A percentile compares a stretch with the other conserved stretches of the same genome.
Evolutionary conservation across 179 eudicot species (phyloP).

Genomic region (Vitellaria paradoxa): DNA sequence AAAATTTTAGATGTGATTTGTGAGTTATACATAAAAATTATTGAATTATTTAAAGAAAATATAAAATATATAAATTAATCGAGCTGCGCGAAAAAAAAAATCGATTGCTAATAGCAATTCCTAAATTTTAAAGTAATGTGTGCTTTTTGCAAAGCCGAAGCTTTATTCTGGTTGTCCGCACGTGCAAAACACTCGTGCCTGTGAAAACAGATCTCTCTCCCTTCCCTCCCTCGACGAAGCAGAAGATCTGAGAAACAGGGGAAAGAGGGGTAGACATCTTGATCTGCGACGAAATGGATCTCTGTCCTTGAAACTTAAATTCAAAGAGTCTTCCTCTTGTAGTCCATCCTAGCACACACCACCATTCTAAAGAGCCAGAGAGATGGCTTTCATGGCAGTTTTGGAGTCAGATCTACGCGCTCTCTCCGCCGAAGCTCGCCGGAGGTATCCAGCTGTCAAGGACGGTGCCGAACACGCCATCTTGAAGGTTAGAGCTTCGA

Average conservation of each 20-base stretch:
- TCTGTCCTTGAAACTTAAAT: neutral
- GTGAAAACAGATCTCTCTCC: neutral
- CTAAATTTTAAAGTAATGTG: too few species aligned
- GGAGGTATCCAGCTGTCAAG: slow-evolving; percentile 88
- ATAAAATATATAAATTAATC: too few species aligned
- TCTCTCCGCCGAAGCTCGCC: slow-evolving; percentile 95
- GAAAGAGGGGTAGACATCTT: neutral
- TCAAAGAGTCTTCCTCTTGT: neutral
- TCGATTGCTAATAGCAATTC: too few species aligned
- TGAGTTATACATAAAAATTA: too few species aligned
- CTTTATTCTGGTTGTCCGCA: too few species aligned
- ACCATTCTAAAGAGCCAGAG: neutral
- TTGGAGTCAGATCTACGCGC: slow-evolving; percentile 99
- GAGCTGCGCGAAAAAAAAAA: too few species aligned
- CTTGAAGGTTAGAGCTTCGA: slow-evolving; percentile 49
- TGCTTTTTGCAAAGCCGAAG: too few species aligned
- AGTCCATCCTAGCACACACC: neutral
- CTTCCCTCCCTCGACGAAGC: neutral
- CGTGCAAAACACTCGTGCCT: neutral
- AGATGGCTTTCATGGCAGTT: slow-evolving; percentile 85
- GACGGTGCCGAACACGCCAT: slow-evolving; percentile 99
- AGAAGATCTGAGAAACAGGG: neutral
- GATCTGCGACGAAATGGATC: neutral
- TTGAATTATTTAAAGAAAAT: too few species aligned
- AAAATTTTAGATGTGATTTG: too few species aligned